Conservation (phyloP, 345 rosid genomes). For the Heritiera littoralis region DNA sequence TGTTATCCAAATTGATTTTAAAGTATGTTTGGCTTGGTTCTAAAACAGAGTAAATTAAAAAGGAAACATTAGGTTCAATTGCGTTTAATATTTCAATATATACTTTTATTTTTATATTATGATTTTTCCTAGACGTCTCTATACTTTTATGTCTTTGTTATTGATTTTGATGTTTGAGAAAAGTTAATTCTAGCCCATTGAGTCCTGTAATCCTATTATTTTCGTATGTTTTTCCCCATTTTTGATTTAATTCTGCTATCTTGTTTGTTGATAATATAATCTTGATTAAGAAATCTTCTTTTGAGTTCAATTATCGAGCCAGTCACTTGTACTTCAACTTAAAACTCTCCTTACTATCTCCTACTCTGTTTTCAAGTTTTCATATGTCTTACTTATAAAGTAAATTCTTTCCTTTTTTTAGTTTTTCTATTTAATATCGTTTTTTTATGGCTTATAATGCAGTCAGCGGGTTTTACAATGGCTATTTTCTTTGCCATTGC, state of each 20-base stretch:
- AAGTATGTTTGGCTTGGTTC: too few species aligned
- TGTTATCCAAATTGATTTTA: too few species aligned
- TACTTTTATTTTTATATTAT: background rate
- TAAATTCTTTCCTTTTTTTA: background rate
- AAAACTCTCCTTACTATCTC: background rate
- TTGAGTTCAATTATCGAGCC: background rate
- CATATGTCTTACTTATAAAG: background rate
- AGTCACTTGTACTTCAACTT: background rate
- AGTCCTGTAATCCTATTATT: background rate
- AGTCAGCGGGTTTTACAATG: constrained; percentile 80
- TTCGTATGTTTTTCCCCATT: background rate
- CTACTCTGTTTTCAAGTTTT: background rate
- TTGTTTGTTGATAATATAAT: background rate
- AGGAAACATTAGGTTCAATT: too few species aligned
- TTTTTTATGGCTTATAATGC: constrained; percentile 32
- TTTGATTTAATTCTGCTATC: background rate
- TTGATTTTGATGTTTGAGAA: background rate
- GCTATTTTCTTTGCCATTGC: constrained; percentile 69
- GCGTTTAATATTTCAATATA: too few species aligned
- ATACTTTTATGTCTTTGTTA: background rate
- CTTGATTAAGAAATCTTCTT: background rate
- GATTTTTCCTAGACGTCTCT: background rate
- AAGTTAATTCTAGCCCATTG: background rate
- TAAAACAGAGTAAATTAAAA: too few species aligned
- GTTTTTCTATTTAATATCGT: background rate